Percentiles rank a stretch among this genome's conserved stretches.
These are phyloP conservation scores for Neoascochyta sp. DNA, from an alignment of 2,329 filamentous ascomycete genomes.

Conservation along the genomic window DNA sequence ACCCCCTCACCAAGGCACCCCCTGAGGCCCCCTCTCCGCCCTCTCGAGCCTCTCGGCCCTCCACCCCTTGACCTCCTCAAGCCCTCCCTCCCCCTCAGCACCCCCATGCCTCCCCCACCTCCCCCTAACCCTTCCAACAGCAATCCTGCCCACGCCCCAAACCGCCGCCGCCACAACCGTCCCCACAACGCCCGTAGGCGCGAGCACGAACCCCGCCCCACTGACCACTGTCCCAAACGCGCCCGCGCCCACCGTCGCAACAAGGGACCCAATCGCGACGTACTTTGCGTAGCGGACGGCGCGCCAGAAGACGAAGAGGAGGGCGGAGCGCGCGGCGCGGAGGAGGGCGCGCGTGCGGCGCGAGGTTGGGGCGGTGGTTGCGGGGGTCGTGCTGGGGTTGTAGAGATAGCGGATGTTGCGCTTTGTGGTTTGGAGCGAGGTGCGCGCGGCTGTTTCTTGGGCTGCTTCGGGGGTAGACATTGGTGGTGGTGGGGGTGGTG, in stretches of 20 bases:
- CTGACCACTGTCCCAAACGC: conserved; percentile 37
- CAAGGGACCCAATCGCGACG: conserved; percentile 40
- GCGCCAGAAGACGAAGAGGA: conserved; percentile 44
- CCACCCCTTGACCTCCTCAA: conserved; percentile 9
- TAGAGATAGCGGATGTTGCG: conserved; percentile 38
- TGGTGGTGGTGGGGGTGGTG: not conserved
- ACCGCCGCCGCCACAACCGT: conserved; percentile 36
- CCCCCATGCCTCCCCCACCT: conserved; percentile 24
- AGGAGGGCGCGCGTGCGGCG: conserved; percentile 41
- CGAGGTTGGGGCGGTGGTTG: conserved; percentile 23
- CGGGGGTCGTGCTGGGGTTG: conserved; percentile 26
- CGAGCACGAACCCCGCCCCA: conserved; percentile 42
- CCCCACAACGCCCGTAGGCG: conserved; percentile 41
- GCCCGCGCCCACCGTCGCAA: conserved; percentile 39
- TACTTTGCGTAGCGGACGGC: conserved; percentile 44
- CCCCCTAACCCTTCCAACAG: conserved; percentile 30
- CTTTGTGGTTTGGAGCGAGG: conserved; percentile 26
- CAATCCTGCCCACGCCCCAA: conserved; percentile 41
- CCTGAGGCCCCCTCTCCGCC: conserved; percentile 15
- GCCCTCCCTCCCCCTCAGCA: conserved; percentile 17
- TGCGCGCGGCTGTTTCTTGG: conserved; percentile 21
- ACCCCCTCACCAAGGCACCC: conserved; percentile 23
- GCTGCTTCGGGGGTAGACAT: conserved; percentile 6
- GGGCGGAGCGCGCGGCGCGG: conserved; percentile 36
- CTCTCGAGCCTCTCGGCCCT: conserved; percentile 7